Base-by-base conservation (phyloP, 768 basidiomycete genomes). In the Hydnum rufescens region DNA sequence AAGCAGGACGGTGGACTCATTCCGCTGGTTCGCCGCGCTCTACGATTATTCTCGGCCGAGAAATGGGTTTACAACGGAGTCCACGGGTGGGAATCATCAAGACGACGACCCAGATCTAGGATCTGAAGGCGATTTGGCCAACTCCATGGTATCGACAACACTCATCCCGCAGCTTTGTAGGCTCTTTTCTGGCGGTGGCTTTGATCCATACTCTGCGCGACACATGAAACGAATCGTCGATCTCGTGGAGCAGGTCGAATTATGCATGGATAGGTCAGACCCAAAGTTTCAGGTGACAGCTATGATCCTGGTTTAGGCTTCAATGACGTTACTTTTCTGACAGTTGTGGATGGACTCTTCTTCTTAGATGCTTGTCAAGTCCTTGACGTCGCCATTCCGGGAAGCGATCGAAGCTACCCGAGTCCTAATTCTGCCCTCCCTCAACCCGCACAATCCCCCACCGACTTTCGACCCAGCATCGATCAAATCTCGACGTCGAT, bases 81-180 rank as follows among this genome's bases (percentile, higher is more conserved):
- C 22, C 57, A 54, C 50, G 53, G 54, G 50, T 29, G 51, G 60
- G 23, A 62, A 66, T 19, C 34, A 8, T 39, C 34, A 39, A 39
- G 34, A 39, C 8, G 54, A 61, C 3, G 70, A 66, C 13, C 74
- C 73, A 52, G 76, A 78, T 51, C 64, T 85, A 22, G 82, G 85
- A 1, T 76, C 83, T 0, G 87, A 89, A 55, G 88, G 84, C 5
- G 89, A 95, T 60, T 68, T 95, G 23, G 82, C 89, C 31, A 76
- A 84, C 8, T 78, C 82, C 0, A 88, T 92, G 79, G 73, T 92
- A 18, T 78, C 82, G n/a, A 84, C 83, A 0, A 77, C 79, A 0
- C 69, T 92, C 42, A 75, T 82, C 32, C 87, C 90, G 5, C 70
- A 79, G 47, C 60, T 95, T 5, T 74, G 73, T 60, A 82, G 76